Base-by-base conservation (phyloP, 2,329 filamentous ascomycete species). In the Venturia carpophila region DNA sequence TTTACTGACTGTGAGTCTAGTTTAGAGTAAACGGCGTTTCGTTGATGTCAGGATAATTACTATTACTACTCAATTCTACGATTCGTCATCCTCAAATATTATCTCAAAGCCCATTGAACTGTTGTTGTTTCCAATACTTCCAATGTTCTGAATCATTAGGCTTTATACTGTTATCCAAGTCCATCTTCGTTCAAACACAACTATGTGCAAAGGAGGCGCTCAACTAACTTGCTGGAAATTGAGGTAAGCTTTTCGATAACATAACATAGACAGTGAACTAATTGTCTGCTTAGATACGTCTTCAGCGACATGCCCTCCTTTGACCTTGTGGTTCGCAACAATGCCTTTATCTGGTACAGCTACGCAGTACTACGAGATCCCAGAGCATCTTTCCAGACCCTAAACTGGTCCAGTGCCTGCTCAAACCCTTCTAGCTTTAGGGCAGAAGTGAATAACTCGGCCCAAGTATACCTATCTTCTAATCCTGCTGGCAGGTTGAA, bases 141-240 rank as follows among this genome's bases (percentile, higher is more conserved):
- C n/a, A 58, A 58, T 58, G 19, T 58, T 58, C 55, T 58, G 55
- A 60, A 60, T 60, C 58, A 30, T 60, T 21, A 60, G 6, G 58
- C 58, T 60, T 60, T 60, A 30, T 60, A 19, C 58, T 60, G 41
- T 60, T 60, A 60, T 60, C 41, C 34, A 60, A 60, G 58, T 60
- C 58, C 21, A 61, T 61, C 58, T 61, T 61, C 58, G 41, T 61
- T 61, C 41, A 61, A 61, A 61, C 58, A 61, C 58, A 61, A 61
- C 58, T 61, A n/a, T 39, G 41, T 61, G 41, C 61, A 63, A 63
- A 63, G 41, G 21, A 63, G 41, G 61, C 41, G 45, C 61, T 63
- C 43, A 63, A 52, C 45, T 63, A 41, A 41, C 61, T 63, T 63
- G 41, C 42, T 63, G 41, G 41, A 5, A 41, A 41, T 47, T 61